These are phyloP conservation scores for Allomyces arbusculus DNA, from an alignment of 192 early-diverging fungal genomes.

Conservation along the genomic window DNA sequence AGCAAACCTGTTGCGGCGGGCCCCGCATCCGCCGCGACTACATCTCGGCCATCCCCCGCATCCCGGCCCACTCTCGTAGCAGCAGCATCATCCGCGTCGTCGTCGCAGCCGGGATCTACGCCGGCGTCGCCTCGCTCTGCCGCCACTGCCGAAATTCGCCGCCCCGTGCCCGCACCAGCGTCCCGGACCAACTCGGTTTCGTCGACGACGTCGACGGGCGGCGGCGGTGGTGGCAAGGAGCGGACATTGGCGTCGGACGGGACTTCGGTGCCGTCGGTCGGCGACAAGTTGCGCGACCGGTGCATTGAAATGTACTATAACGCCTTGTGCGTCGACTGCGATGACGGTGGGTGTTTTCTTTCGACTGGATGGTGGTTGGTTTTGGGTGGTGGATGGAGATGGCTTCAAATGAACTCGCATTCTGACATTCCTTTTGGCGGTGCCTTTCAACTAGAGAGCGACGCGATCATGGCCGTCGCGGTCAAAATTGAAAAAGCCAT, in stretches of 20 bases:
- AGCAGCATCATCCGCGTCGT: constrained; percentile 14
- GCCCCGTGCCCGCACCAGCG: background rate
- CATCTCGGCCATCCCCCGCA: background rate
- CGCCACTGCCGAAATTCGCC: background rate
- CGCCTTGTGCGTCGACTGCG: constrained; percentile 27
- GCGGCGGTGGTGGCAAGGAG: constrained; percentile 2
- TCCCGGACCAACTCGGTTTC: background rate
- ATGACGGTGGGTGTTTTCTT: constrained; percentile 2
- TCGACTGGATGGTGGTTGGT: background rate
- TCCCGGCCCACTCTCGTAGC: constrained; percentile 8
- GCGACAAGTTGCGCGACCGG: constrained; percentile 47
- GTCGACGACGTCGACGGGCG: too few relatives aligned
- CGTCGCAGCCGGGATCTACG: constrained; percentile 4
- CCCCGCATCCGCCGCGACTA: background rate
- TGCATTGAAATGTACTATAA: constrained; percentile 67
- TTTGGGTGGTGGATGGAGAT: background rate
- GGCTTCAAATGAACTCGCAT: constrained; percentile 1
- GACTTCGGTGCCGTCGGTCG: constrained; percentile 24
- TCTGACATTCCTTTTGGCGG: too few relatives aligned
- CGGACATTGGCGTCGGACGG: constrained; percentile 40
- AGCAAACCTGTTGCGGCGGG: constrained; percentile 2
- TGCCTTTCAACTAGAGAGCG: too few relatives aligned
- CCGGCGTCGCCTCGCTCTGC: background rate
- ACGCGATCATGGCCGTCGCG: too few relatives aligned
- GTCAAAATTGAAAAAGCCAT: constrained; percentile 34